phyloP scores from a whole-genome alignment of 306 rosid species.

The Trifolium pratense region DNA sequence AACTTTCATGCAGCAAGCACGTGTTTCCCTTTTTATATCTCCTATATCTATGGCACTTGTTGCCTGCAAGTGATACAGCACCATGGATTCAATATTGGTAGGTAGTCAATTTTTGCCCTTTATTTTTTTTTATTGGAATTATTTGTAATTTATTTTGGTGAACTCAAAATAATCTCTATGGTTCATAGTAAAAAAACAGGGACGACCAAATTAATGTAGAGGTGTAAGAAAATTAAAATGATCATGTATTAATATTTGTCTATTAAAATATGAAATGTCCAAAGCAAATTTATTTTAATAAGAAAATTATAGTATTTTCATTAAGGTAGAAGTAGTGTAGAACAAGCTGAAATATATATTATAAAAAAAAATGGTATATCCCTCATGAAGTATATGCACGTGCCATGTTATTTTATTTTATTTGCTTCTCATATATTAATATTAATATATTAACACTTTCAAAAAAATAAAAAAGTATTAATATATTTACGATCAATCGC shows the following conservation, averaged over 20 bases:
- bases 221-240: too few species aligned
- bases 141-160: neutral
- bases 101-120: neutral
- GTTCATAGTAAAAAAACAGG: neutral
- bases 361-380: too few species aligned
- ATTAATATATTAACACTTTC: too few species aligned
- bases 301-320: too few species aligned
- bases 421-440: neutral
- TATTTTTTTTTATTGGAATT: neutral
- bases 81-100: conserved; percentile 8
- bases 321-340: too few species aligned
- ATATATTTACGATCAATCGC: conserved; percentile 3
- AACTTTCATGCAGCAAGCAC: conserved; percentile 26
- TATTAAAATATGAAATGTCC: too few species aligned
- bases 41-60: conserved; percentile 24
- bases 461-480: neutral
- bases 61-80: conserved; percentile 12
- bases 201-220: too few species aligned
- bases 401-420: neutral
- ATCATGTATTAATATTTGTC: too few species aligned
- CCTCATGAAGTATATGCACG: neutral
- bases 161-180: neutral
- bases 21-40: neutral
- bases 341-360: too few species aligned
- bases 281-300: too few species aligned